Evolutionary conservation across 352 stramenopile species (phyloP).

Genomic region (Phytopythium chamaehyphon): DNA sequence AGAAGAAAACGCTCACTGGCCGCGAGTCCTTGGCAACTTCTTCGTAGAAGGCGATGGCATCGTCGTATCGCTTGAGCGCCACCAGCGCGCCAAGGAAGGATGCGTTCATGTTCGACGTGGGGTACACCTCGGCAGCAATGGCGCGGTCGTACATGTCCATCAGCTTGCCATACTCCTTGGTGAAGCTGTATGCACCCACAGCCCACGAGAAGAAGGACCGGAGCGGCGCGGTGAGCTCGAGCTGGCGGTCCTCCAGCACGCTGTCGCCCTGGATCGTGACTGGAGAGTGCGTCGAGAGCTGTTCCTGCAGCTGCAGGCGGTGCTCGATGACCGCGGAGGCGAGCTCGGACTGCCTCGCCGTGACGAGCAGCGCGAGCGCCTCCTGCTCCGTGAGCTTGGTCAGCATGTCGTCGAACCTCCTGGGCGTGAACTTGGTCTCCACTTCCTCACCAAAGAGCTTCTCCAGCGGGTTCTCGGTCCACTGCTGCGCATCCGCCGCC

Average conservation of each 20-base stretch:
- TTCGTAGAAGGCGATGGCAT: conserved; percentile 48
- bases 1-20: conserved; percentile 60
- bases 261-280: conserved; percentile 20
- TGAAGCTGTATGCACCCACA: conserved; percentile 35
- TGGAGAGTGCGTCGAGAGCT: conserved; percentile 19
- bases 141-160: conserved; percentile 48
- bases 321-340: conserved; percentile 49
- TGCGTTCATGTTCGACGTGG: conserved; percentile 62
- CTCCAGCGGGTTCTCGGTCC: conserved; percentile 16
- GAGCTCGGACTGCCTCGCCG: conserved; percentile 22
- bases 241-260: conserved; percentile 30
- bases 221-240: conserved; percentile 39
- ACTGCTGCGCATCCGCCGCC: conserved; percentile 7
- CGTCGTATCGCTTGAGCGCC: conserved; percentile 22
- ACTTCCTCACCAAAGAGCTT: conserved; percentile 5
- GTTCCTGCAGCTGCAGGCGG: conserved; percentile 29
- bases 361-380: conserved; percentile 49
- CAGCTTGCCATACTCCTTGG: conserved; percentile 23
- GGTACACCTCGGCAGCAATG: conserved; percentile 34
- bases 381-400: conserved; percentile 65
- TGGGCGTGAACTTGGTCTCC: conserved; percentile 45
- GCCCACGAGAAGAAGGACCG: conserved; percentile 71
- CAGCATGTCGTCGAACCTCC: conserved; percentile 52
- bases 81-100: conserved; percentile 51
- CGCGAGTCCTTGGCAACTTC: conserved; percentile 30